Conservation (phyloP, 2,329 filamentous ascomycete genomes). For the Sporothrix humicola region DNA sequence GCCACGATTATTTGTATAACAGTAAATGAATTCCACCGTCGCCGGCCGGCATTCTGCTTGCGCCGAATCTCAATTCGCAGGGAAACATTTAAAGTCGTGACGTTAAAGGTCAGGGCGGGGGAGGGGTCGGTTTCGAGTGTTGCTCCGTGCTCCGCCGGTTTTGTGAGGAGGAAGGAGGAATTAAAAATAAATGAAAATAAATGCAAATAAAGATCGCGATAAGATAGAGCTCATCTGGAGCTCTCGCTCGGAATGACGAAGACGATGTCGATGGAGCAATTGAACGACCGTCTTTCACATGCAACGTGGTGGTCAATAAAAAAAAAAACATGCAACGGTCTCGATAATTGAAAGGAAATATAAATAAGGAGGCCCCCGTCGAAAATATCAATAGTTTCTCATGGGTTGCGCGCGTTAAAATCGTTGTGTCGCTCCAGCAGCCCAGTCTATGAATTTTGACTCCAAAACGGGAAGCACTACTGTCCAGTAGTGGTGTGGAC, state of each 20-base stretch:
- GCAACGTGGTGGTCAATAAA: neutral
- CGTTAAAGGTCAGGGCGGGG: neutral
- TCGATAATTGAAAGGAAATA: neutral
- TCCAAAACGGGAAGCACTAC: neutral
- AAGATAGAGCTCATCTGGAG: slow-evolving; percentile 6
- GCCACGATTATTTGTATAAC: neutral
- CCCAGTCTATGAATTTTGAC: neutral
- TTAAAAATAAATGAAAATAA: no score
- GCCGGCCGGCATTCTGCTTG: neutral
- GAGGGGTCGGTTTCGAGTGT: slow-evolving; percentile 6
- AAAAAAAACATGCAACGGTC: neutral
- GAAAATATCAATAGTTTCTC: slow-evolving; percentile 11
- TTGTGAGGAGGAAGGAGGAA: no score
- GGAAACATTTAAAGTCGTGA: neutral
- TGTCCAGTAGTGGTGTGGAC: neutral
- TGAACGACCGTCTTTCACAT: neutral
- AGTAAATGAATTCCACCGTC: neutral
- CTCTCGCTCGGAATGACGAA: neutral
- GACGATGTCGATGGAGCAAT: neutral
- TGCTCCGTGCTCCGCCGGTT: slow-evolving; percentile 10
- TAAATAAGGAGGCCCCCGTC: neutral
- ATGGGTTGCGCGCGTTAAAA: neutral
- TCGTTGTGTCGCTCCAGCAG: neutral
- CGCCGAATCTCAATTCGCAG: neutral
- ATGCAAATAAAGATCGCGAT: neutral